Evolutionary conservation across 768 basidiomycete genomes (phyloP).

Genomic region (Calocera cornea): DNA sequence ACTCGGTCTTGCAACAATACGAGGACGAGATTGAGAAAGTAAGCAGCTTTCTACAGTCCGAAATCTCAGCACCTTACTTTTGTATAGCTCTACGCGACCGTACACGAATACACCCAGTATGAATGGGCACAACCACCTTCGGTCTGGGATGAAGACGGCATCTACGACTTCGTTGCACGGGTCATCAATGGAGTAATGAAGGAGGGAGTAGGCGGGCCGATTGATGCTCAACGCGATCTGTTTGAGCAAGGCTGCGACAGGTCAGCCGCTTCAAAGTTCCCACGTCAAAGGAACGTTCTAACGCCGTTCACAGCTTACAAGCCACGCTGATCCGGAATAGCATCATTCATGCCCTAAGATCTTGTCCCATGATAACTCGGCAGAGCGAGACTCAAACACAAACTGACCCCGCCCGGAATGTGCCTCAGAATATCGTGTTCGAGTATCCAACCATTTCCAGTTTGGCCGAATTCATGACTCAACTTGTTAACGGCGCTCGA

Average conservation of each 20-base stretch:
- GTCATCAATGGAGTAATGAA: neutral
- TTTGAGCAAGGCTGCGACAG: conserved; percentile 2
- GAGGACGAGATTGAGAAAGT: neutral
- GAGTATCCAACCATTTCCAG: conserved; percentile 28
- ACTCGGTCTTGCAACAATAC: neutral
- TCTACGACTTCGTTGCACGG: neutral
- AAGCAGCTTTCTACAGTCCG: too few relatives aligned
- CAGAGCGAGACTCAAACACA: neutral
- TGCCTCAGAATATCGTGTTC: conserved; percentile 34
- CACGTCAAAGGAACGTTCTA: neutral
- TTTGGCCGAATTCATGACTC: conserved; percentile 23
- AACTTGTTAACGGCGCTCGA: conserved; percentile 11
- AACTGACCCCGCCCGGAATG: conserved; percentile 11
- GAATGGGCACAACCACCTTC: neutral
- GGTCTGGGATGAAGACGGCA: neutral
- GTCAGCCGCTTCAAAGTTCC: neutral
- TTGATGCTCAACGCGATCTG: neutral
- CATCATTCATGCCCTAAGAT: conserved; percentile 24
- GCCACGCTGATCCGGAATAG: conserved; percentile 30
- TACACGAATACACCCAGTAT: neutral
- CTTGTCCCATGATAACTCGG: conserved; percentile 7
- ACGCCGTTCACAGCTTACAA: conserved; percentile 22
- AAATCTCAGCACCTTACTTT: too few relatives aligned
- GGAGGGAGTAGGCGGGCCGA: neutral
- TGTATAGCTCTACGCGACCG: neutral